Evolutionary conservation across 2,329 filamentous ascomycete genomes (phyloP).

Genomic region (Scytalidium lignicola): DNA sequence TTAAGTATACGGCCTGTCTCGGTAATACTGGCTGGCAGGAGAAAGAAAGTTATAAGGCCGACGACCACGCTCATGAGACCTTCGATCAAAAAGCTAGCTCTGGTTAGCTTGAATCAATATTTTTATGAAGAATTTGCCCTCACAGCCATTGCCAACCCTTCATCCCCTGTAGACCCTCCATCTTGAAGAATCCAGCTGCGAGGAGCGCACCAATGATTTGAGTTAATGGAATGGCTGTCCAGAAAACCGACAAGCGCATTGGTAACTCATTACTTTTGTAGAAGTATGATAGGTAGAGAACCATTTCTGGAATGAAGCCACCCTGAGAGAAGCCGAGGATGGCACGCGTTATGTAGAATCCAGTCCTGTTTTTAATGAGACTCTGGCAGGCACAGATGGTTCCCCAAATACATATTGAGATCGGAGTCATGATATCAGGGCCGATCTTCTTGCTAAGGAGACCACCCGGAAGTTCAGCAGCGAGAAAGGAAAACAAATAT

Average conservation of each 20-base stretch:
- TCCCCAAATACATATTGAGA: conserved; percentile 47
- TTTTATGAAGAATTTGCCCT: no score
- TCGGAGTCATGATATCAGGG: conserved; percentile 42
- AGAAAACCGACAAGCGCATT: conserved; percentile 13
- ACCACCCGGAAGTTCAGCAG: no score
- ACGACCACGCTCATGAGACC: conserved; percentile 14
- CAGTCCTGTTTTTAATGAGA: conserved; percentile 25
- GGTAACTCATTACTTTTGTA: conserved; percentile 15
- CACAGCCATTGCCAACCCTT: conserved; percentile 54
- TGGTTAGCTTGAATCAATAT: no score
- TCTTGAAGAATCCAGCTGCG: conserved; percentile 44
- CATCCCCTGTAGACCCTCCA: conserved; percentile 44
- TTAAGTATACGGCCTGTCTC: conserved; percentile 40
- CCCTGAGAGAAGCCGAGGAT: conserved; percentile 6
- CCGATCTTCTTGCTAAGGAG: no score
- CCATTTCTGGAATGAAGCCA: conserved; percentile 8
- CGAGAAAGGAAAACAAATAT: no score
- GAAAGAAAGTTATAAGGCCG: conserved; percentile 9
- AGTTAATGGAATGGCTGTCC: conserved; percentile 9
- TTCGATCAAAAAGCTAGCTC: conserved; percentile 43
- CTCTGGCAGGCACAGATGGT: conserved; percentile 48
- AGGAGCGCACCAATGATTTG: conserved; percentile 12
- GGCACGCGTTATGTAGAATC: conserved; percentile 16
- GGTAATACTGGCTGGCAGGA: conserved; percentile 11
- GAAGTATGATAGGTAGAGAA: conserved; percentile 15